These are phyloP conservation scores for Cladobotryum mycophilum DNA, from an alignment of 2,329 filamentous ascomycete species.

Conservation along the genomic window DNA sequence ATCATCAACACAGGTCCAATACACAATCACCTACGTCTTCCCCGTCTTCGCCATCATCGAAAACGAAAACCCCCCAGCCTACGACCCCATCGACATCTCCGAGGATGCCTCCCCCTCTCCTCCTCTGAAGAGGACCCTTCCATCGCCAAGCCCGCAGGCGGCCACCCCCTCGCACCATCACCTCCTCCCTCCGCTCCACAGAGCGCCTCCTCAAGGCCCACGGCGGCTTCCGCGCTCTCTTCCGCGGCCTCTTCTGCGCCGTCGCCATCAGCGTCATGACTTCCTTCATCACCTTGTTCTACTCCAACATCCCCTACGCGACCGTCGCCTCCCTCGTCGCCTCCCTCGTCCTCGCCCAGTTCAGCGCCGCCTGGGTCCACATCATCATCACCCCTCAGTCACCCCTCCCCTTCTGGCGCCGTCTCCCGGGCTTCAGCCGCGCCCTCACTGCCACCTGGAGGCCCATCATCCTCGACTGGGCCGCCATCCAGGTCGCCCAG, in stretches of 20 bases:
- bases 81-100: constrained; percentile 41
- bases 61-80: constrained; percentile 49
- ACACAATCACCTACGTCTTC: constrained; percentile 46
- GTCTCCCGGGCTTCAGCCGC: constrained; percentile 59
- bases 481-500: constrained; percentile 46
- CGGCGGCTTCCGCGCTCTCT: constrained; percentile 58
- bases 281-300: constrained; percentile 34
- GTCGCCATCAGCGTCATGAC: constrained; percentile 33
- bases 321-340: constrained; percentile 32
- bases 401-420: constrained; percentile 57
- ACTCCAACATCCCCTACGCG: constrained; percentile 30
- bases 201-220: constrained; percentile 51
- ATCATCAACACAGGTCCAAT: constrained; percentile 36
- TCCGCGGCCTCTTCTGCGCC: constrained; percentile 59
- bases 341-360: constrained; percentile 56
- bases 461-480: constrained; percentile 58
- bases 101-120: constrained; percentile 19
- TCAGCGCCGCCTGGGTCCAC: constrained; percentile 78
- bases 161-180: constrained; percentile 35
- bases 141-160: constrained; percentile 28
- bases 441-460: constrained; percentile 62
- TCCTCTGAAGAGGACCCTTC: constrained; percentile 16
- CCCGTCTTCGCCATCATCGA: constrained; percentile 53
- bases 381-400: constrained; percentile 70
- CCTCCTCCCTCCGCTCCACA: constrained; percentile 45